Evolutionary conservation across 2,329 filamentous ascomycete species (phyloP).

Genomic region (Phyllosticta citriasiana): DNA sequence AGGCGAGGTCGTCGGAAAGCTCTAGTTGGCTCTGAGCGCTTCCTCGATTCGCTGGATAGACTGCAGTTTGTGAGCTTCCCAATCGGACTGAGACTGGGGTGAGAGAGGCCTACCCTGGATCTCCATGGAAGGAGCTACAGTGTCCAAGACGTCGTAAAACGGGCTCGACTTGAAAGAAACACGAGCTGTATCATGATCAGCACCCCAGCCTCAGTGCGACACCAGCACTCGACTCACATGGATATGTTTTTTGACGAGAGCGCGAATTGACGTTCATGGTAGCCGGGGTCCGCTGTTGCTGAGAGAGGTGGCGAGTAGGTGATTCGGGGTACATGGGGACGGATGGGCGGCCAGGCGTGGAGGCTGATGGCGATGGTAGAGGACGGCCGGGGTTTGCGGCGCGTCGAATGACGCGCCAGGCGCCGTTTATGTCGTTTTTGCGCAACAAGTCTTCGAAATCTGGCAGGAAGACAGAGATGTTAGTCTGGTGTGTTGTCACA

Average conservation of each 20-base stretch:
- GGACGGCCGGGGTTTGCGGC: conserved; percentile 30
- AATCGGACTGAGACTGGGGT: not conserved
- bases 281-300: conserved; percentile 15
- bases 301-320: conserved; percentile 15
- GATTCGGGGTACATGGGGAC: conserved; percentile 13
- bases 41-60: conserved; percentile 49
- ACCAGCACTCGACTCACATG: not conserved
- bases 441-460: conserved; percentile 28
- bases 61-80: conserved; percentile 25
- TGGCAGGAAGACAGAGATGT: conserved; percentile 14
- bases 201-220: not conserved
- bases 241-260: conserved; percentile 13
- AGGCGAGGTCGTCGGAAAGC: conserved; percentile 43
- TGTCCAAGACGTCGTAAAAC: conserved; percentile 64
- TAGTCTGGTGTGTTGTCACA: not conserved
- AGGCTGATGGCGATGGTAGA: conserved; percentile 17
- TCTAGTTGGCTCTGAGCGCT: conserved; percentile 49
- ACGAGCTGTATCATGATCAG: conserved; percentile 25
- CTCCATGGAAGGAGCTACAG: conserved; percentile 53
- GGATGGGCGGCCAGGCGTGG: conserved; percentile 15
- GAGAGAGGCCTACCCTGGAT: conserved; percentile 56
- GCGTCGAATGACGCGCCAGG: conserved; percentile 31
- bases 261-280: not conserved
- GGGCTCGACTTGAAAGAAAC: conserved; percentile 66
- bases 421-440: conserved; percentile 23